Percentiles rank a stretch among this genome's conserved stretches.
phyloP scores from a whole-genome alignment of 179 eudicot species.

The Camellia oleifera region DNA sequence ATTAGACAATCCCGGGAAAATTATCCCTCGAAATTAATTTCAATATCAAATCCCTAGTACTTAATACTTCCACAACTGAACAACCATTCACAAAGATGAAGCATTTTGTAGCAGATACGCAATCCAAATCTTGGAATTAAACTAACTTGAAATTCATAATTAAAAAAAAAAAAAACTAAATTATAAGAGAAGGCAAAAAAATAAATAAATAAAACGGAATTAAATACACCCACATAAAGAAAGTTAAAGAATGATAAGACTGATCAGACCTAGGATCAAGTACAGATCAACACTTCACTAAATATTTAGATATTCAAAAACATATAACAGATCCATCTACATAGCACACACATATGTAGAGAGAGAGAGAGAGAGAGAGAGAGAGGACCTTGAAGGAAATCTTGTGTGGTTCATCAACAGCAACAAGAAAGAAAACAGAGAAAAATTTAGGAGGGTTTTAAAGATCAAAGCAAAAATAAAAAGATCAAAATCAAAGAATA shows the following conservation, averaged over 20 bases:
- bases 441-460: conserved; percentile 9
- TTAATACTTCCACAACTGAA: background rate
- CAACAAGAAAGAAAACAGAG: conserved; percentile 23
- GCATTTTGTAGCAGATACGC: background rate
- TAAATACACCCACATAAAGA: background rate
- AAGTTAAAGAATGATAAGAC: background rate
- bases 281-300: background rate
- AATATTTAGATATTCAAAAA: background rate
- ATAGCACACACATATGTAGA: background rate
- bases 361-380: background rate
- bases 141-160: background rate
- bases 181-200: background rate
- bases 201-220: background rate
- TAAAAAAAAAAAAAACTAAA: background rate
- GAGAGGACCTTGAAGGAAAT: conserved; percentile 45
- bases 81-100: background rate
- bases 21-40: background rate
- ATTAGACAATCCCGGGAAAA: background rate
- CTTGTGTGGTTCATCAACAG: conserved; percentile 53
- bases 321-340: background rate
- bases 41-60: background rate
- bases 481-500: conserved; percentile 3
- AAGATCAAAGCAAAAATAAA: conserved; percentile 23
- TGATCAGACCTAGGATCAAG: conserved; percentile 10
- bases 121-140: background rate